Percentiles rank a stretch among this genome's conserved stretches.
These are phyloP conservation scores for Sutorius australiensis DNA, from an alignment of 768 basidiomycete species.

Conservation along the genomic window DNA sequence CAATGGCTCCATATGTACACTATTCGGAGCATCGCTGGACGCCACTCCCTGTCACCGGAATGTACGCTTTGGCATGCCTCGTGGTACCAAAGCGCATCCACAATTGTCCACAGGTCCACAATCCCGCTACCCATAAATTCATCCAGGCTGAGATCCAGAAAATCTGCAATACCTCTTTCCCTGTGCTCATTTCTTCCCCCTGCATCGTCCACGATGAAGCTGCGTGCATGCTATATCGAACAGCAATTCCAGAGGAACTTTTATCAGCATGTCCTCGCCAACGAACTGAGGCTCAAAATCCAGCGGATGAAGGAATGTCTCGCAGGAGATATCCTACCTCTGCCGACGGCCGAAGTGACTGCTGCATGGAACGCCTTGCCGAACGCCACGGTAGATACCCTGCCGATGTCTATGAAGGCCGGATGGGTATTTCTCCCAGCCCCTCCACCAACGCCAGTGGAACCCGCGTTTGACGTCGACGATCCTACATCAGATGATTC, in stretches of 20 bases:
- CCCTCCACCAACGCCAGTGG: slow-evolving; percentile 22
- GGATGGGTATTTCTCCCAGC: slow-evolving; percentile 1
- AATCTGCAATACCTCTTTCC: not conserved
- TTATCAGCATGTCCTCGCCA: slow-evolving; percentile 4
- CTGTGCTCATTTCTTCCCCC: not conserved
- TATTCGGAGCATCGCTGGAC: slow-evolving; percentile 3
- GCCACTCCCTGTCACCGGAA: slow-evolving; percentile 11
- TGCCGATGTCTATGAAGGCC: slow-evolving; percentile 8
- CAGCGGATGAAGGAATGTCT: slow-evolving; percentile 22
- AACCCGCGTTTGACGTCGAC: slow-evolving; percentile 1
- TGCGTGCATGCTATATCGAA: slow-evolving; percentile 1
- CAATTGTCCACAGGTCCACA: slow-evolving; percentile 26
- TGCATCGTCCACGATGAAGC: slow-evolving; percentile 4
- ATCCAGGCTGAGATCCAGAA: not conserved
- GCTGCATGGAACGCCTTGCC: slow-evolving; percentile 27
- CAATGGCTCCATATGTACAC: not conserved
- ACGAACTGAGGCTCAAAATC: slow-evolving; percentile 14
- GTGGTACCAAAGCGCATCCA: slow-evolving; percentile 25
- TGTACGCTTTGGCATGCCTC: slow-evolving; percentile 22
- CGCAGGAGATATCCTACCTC: slow-evolving; percentile 10
- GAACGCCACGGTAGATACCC: slow-evolving; percentile 14
- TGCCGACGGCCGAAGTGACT: slow-evolving; percentile 13
- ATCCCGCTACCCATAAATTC: slow-evolving; percentile 17
- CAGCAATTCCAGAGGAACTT: slow-evolving; percentile 13
- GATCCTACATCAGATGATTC: not conserved